Evolutionary conservation across 2,329 filamentous ascomycete genomes (phyloP).

Genomic region (Domatiomyces catenatus): DNA sequence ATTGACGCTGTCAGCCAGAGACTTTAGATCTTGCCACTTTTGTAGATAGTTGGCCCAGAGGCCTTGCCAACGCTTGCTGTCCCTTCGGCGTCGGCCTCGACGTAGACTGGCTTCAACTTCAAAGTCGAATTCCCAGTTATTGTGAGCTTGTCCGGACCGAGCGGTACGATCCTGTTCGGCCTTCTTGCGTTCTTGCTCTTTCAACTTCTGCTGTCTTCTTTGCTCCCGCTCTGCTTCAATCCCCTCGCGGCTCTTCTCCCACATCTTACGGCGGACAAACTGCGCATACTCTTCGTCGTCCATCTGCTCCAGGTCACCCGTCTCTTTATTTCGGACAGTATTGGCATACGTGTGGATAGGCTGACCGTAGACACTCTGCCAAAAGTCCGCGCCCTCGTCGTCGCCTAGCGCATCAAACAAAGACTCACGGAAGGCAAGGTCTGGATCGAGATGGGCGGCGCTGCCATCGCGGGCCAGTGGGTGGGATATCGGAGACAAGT

Average conservation of each 20-base stretch:
- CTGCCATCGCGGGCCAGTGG: slow-evolving; percentile 1
- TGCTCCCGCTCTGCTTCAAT: slow-evolving; percentile 59
- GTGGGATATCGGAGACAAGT: slow-evolving; percentile 3
- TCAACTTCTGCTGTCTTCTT: slow-evolving; percentile 37
- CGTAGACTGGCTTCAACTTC: slow-evolving; percentile 56
- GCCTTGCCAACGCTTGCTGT: slow-evolving; percentile 39
- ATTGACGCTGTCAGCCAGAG: slow-evolving; percentile 10
- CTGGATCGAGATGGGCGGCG: slow-evolving; percentile 39
- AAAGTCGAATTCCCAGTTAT: slow-evolving; percentile 33
- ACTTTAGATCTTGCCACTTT: slow-evolving; percentile 44
- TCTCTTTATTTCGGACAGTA: slow-evolving; percentile 32
- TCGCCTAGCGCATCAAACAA: slow-evolving; percentile 95
- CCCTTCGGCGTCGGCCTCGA: slow-evolving; percentile 48
- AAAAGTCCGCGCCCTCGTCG: slow-evolving; percentile 88
- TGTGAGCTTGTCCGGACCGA: not conserved
- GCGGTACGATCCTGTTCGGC: not conserved
- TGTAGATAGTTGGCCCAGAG: slow-evolving; percentile 50
- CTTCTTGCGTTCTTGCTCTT: slow-evolving; percentile 17
- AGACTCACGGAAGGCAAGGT: slow-evolving; percentile 74
- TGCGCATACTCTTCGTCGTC: slow-evolving; percentile 80
- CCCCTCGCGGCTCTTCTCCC: slow-evolving; percentile 82
- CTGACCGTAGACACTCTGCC: slow-evolving; percentile 93
- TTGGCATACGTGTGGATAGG: slow-evolving; percentile 69
- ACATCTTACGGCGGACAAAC: slow-evolving; percentile 80
- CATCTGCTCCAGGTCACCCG: slow-evolving; percentile 62